Conservation (phyloP, 2,329 filamentous ascomycete species). For the Trichoderma citrinoviride region DNA sequence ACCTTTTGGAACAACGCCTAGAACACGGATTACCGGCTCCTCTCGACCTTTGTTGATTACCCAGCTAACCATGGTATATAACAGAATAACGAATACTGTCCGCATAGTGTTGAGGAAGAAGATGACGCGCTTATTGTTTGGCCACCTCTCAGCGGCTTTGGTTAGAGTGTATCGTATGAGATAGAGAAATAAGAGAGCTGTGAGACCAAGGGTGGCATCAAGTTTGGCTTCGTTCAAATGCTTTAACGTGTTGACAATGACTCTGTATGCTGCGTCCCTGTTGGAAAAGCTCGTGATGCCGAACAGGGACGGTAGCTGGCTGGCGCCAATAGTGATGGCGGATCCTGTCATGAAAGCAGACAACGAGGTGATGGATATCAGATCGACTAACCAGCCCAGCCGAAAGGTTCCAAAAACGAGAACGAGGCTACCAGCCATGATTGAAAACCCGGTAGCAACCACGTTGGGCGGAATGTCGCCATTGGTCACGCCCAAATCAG, state of each 20-base stretch:
- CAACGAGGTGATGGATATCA: conserved; percentile 86
- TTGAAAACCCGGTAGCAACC: conserved; percentile 73
- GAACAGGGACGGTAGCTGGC: conserved; percentile 79
- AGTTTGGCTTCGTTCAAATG: conserved; percentile 63
- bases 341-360: conserved; percentile 97
- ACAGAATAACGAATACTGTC: conserved; percentile 84
- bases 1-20: conserved; percentile 74
- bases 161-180: conserved; percentile 66
- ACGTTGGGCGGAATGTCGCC: conserved; percentile 58
- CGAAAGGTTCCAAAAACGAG: conserved; percentile 74
- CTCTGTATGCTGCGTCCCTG: conserved; percentile 72
- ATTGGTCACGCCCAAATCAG: conserved; percentile 52
- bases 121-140: conserved; percentile 66
- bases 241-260: conserved; percentile 80
- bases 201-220: conserved; percentile 89
- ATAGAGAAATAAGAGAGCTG: conserved; percentile 75
- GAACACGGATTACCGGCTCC: conserved; percentile 67
- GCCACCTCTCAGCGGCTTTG: conserved; percentile 64
- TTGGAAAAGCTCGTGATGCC: conserved; percentile 74
- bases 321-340: conserved; percentile 80
- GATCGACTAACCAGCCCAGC: conserved; percentile 85
- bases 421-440: conserved; percentile 76
- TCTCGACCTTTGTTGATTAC: conserved; percentile 70
- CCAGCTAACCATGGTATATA: conserved; percentile 91
- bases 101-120: conserved; percentile 92